Evolutionary conservation across 768 basidiomycete genomes (phyloP), one percentile per base, ranked within the genome.

Genomic region (Amanita thiersii): DNA sequence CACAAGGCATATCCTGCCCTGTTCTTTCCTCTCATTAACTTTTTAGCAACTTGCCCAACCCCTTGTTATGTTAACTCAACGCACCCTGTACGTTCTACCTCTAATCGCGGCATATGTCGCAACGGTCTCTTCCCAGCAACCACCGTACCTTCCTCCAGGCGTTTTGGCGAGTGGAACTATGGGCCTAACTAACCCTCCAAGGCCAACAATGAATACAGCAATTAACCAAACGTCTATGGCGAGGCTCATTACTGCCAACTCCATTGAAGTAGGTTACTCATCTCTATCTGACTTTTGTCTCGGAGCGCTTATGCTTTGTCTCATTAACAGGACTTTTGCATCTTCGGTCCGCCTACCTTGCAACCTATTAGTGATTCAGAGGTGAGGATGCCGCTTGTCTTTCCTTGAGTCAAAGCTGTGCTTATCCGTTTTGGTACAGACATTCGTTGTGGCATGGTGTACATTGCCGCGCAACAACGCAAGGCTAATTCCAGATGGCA

Each of bases 361-460:
- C 43, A 53, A 35, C 50, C 54, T 19, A 64, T 70, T 34, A 52
- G 61, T 0, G 55, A 70, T 40, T 64, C 66, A 0, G 69, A 69
- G 58, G 66, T 62, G 38, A n/a, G n/a, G n/a, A n/a, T n/a, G n/a
- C n/a, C n/a, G n/a, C n/a, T n/a, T 17, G 53, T 44, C n/a, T 8
- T 18, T 23, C 15, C 33, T 11, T 37, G 29, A 18, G 30, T 5
- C 8, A 5, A 38, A 26, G 23, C 26, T 25, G 18, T 32, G 7
- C 8, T 28, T 28, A 31, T 11, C 23, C 36, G 12, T 46, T 38
- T 37, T 28, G 26, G 17, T 34, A 39, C 45, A 70, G 64, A 64
- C 62, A 0, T 52, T 57, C 42, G 67, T 68, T 45, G 66, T 71
- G 9, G 69, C 69, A 3, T 71, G 68, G 68, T 71, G 69, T 42